A percentile compares a stretch with the other conserved stretches of the same genome.
Evolutionary conservation across 768 basidiomycete species (phyloP).

Genomic region (Russula virescens): DNA sequence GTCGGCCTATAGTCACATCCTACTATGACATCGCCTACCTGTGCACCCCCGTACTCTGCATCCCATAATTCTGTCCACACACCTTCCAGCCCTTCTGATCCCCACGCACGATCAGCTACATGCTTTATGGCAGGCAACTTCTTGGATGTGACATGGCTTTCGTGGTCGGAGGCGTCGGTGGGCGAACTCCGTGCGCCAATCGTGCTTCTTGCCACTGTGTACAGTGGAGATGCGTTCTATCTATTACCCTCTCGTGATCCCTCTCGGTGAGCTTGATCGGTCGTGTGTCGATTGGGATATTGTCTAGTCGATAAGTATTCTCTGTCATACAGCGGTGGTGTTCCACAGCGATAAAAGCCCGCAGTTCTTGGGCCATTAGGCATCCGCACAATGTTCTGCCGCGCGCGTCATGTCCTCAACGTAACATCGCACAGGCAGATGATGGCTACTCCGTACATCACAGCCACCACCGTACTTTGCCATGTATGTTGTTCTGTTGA

Average conservation of each 20-base stretch:
- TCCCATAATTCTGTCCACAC: constrained; percentile 13
- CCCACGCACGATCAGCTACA: neutral
- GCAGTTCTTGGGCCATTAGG: neutral
- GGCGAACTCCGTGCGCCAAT: neutral
- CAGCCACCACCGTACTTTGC: too few species aligned
- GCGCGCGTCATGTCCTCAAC: neutral
- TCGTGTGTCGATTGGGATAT: constrained; percentile 11
- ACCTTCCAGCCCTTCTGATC: neutral
- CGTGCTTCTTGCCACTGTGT: neutral
- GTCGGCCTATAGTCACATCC: neutral
- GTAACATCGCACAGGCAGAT: neutral
- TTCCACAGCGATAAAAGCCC: neutral
- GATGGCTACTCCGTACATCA: neutral
- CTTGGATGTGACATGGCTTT: constrained; percentile 13
- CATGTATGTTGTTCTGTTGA: neutral
- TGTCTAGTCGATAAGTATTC: constrained; percentile 1
- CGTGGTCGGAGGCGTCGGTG: neutral
- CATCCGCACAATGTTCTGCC: constrained; percentile 4
- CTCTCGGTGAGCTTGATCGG: constrained; percentile 1
- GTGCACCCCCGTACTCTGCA: neutral
- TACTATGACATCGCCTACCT: neutral
- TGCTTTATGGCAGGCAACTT: neutral
- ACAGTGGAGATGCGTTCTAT: constrained; percentile 2
- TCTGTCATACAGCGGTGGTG: neutral
- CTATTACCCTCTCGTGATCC: constrained; percentile 4